Evolutionary conservation across 495 filamentous ascomycete species (phyloP), one percentile per base, ranked within the genome.

Genomic region (Hypoxylon fuscum): DNA sequence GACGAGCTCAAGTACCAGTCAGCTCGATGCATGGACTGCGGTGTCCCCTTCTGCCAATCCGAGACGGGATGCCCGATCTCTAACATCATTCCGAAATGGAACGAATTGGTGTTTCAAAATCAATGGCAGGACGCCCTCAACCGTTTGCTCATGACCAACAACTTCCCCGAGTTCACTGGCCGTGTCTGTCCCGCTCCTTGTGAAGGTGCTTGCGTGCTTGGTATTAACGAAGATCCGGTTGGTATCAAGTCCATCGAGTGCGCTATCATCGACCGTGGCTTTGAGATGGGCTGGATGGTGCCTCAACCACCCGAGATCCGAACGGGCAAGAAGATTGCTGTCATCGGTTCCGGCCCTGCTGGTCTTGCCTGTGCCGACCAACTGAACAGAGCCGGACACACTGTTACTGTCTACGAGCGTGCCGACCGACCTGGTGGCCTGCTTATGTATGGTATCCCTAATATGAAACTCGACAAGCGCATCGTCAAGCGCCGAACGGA

Each of bases 401-500:
- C 58, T 14, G 92, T 98, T 51, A 97, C 92, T 12, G 91, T 99
- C 12, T 98, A 97, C 75, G 95, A 99, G 83, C 91, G 95, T 35
- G 86, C 95, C 60, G 95, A 99, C 74, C 91, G 95, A 59, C 79
- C 90, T 57, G 95, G 95, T 75, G 95, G 95, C 70, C 81, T 99
- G 59, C 88, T 99, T 68, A 99, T 99, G 95, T 87, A 99, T 72
- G 95, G 95, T 64, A 99, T 99, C 59, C 95, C 95, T 43, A 99
- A 99, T 83, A 99, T 99, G 95, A 99, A 99, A 83, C 88, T 99
- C 23, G 95, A 99, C 84, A 99, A 99, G 85, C 92, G 91, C 71
- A 85, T 99, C 54, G 95, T 99, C 45, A 92, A 98, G 82, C 90
- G 95, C 45, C 90, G 95, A 70, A 92, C 95, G 17, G 90, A 99